phyloP scores from a whole-genome alignment of 176 grass and related monocot species.

The Pontederia paniculata region DNA sequence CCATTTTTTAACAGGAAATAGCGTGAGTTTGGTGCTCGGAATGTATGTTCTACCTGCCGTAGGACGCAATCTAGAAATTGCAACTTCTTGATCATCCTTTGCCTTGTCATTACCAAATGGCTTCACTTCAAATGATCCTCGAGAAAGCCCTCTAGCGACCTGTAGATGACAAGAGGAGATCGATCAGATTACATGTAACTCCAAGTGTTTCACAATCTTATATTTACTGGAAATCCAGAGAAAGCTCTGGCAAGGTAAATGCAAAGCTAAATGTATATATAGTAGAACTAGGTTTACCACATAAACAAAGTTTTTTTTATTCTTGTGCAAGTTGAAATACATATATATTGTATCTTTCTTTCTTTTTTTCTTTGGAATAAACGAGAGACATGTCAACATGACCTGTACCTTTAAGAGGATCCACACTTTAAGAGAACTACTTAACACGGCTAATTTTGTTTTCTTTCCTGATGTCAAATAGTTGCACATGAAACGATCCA shows the following conservation, averaged over 20 bases:
- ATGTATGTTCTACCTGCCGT: constrained; percentile 21
- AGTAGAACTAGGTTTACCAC: no score
- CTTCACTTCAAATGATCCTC: constrained; percentile 57
- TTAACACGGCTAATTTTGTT: constrained; percentile 69
- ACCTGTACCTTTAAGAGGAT: constrained; percentile 69
- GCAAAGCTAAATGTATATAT: no score
- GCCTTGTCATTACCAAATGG: constrained; percentile 48
- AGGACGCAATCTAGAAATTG: constrained; percentile 17
- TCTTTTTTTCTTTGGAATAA: not conserved
- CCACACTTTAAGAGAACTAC: constrained; percentile 81
- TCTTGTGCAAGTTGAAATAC: not conserved
- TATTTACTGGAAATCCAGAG: no score
- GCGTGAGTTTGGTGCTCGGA: constrained; percentile 33
- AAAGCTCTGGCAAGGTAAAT: no score
- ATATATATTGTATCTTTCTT: not conserved
- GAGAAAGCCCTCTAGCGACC: constrained; percentile 50
- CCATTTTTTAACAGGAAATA: constrained; percentile 79
- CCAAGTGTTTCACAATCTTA: constrained; percentile 9
- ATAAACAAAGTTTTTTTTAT: no score
- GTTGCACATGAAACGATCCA: constrained; percentile 71
- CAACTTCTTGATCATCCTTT: constrained; percentile 39
- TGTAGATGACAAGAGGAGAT: constrained; percentile 12
- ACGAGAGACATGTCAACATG: constrained; percentile 8
- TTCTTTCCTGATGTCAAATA: constrained; percentile 75
- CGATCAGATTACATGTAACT: not conserved